A percentile compares a stretch with the other conserved stretches of the same genome.
phyloP scores from a whole-genome alignment of 1,284 basidiomycete genomes.

The Puccinia novopanici region DNA sequence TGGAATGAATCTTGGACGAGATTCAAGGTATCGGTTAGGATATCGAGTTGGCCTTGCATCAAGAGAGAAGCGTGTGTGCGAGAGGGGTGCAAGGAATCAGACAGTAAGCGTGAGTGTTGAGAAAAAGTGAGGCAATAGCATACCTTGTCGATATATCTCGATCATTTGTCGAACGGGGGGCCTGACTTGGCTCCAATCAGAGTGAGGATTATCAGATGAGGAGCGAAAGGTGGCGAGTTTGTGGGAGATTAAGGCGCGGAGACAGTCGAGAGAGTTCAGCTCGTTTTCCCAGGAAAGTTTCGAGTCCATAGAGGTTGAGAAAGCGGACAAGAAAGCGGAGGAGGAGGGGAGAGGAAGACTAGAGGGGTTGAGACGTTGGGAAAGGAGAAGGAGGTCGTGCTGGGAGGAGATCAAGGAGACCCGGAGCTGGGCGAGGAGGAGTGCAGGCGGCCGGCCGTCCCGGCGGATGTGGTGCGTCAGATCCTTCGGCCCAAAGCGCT shows the following conservation, averaged over 20 bases:
- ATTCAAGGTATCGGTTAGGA: no score
- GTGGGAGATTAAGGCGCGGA: constrained; percentile 11
- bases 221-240: neutral
- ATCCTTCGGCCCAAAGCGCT: neutral
- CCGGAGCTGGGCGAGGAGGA: no score
- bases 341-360: neutral
- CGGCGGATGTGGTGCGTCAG: constrained; percentile 13
- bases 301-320: neutral
- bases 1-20: no score
- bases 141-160: constrained; percentile 33
- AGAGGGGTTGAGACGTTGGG: neutral
- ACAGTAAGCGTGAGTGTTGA: no score
- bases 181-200: constrained; percentile 24
- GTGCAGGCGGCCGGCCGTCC: no score
- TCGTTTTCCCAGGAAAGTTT: constrained; percentile 39
- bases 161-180: constrained; percentile 37
- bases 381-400: constrained; percentile 5
- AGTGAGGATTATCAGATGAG: neutral
- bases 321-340: neutral
- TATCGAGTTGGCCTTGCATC: no score
- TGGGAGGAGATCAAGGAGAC: neutral
- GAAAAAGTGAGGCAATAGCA: neutral
- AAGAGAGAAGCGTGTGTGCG: no score
- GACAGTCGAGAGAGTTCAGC: constrained; percentile 29
- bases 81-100: no score